These are phyloP conservation scores for Geranium brycei DNA, from an alignment of 345 rosid species.

Conservation along the genomic window DNA sequence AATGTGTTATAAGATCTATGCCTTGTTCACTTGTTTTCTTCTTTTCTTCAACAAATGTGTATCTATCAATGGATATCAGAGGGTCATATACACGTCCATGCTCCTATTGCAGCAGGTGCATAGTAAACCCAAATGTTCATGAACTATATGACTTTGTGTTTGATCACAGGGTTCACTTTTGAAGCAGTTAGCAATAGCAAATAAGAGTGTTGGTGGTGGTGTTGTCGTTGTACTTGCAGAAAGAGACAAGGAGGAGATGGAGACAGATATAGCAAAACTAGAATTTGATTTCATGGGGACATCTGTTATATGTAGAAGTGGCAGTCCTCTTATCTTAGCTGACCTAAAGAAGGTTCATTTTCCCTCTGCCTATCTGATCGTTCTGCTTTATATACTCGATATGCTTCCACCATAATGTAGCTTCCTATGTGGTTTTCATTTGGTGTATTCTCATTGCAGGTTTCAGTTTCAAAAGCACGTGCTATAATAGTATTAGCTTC, in stretches of 20 bases:
- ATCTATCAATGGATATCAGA: no score
- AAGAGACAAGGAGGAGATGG: slow-evolving; percentile 95
- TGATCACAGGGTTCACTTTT: slow-evolving; percentile 68
- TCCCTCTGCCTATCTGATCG: background rate
- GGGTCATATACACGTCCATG: no score
- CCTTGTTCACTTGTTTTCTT: no score
- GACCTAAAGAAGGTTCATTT: slow-evolving; percentile 60
- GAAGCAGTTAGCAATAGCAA: slow-evolving; percentile 90
- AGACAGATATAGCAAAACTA: slow-evolving; percentile 66
- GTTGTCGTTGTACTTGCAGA: slow-evolving; percentile 78
- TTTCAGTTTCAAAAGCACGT: slow-evolving; percentile 82
- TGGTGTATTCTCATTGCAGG: slow-evolving; percentile 23
- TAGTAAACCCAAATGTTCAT: no score
- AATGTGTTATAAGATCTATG: no score
- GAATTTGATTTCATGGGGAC: slow-evolving; percentile 93
- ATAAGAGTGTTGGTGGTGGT: slow-evolving; percentile 85
- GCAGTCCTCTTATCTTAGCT: slow-evolving; percentile 78
- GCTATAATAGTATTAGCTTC: slow-evolving; percentile 76
- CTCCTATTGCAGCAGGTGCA: no score
- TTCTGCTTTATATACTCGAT: background rate
- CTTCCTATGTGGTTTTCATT: background rate
- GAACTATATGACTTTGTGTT: background rate
- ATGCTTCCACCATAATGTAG: background rate
- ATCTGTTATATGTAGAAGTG: slow-evolving; percentile 85
- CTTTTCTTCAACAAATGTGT: no score